Evolutionary conservation across 2,329 filamentous ascomycete species (phyloP), one percentile per base, ranked within the genome.

Genomic region (Metarhizium humberi): DNA sequence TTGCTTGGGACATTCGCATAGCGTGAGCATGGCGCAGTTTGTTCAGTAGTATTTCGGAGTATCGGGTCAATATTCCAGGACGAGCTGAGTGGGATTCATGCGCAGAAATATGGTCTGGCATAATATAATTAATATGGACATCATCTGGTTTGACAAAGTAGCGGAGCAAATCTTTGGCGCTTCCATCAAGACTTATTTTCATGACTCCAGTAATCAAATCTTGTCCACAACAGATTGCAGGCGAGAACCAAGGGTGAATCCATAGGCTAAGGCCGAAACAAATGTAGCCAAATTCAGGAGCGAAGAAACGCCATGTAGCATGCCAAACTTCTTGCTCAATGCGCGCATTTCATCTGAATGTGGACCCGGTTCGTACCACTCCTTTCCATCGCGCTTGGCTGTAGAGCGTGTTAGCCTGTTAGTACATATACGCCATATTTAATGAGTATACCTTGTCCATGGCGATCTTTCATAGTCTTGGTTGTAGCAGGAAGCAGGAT

Each of bases 381-480:
- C 88, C 79, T 95, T 96, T 54, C 90, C 90, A 67, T 96, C 92
- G 64, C 86, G 84, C 58, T 87, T 90, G 77, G 92, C 92, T 85
- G 58, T 47, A 36, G 6, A 54, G 10, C 49, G 32, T 51, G 43
- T 68, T 51, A 69, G 58, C 40, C 25, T 45, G 6, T 6, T 18
- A 4, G 42, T 32, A 3, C 5, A 42, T 20, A 25, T 18, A 30
- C 30, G 30, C 3, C 30, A 20, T 3, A 51, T 25, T 45, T 45
- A 1, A 45, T 8, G 5, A 13, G 67, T 79, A 60, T 73, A 90
- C 88, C 88, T 77, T 96, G 92, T 51, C 85, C 80, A 64, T 88
- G 88, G 65, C 91, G 78, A 70, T 88, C 77, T 60, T 78, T 80
- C 81, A 95, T 95, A 36, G 86, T 76, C 61, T 82, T 80, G 40